These are phyloP conservation scores for Globisporangium camurandrum DNA, from an alignment of 352 stramenopile species.

Conservation along the genomic window DNA sequence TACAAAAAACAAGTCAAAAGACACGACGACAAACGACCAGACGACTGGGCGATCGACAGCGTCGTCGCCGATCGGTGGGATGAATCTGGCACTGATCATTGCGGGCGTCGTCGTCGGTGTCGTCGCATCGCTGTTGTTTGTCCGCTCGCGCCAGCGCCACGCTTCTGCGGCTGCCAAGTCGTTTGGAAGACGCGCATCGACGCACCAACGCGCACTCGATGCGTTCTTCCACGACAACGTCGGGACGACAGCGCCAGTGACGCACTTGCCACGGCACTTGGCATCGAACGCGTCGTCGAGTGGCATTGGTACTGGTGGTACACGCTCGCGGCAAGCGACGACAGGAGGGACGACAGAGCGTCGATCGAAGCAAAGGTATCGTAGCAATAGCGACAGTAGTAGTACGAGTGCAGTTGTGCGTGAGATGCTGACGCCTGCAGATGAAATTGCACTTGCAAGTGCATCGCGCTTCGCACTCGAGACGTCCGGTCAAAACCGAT, in stretches of 20 bases:
- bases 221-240: conserved; percentile 46
- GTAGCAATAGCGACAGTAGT: neutral
- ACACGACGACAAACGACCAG: conserved; percentile 11
- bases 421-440: conserved; percentile 24
- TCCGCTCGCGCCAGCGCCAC: conserved; percentile 24
- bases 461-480: neutral
- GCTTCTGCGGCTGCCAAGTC: conserved; percentile 13
- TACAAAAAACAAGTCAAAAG: too few species aligned
- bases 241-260: conserved; percentile 16
- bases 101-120: conserved; percentile 37
- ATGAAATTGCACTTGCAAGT: conserved; percentile 26
- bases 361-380: too few species aligned
- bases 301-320: conserved; percentile 8
- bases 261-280: neutral
- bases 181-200: conserved; percentile 22
- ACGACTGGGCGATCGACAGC: conserved; percentile 14
- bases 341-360: too few species aligned
- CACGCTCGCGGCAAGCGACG: too few species aligned
- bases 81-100: conserved; percentile 37
- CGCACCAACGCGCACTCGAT: conserved; percentile 38
- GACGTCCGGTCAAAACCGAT: conserved; percentile 9
- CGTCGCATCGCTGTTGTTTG: conserved; percentile 46
- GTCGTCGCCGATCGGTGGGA: conserved; percentile 20
- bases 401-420: conserved; percentile 9
- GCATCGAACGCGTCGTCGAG: conserved; percentile 9